Evolutionary conservation across 768 basidiomycete species (phyloP), one percentile per base, ranked within the genome.

Genomic region (Boletus eberwhitei): DNA sequence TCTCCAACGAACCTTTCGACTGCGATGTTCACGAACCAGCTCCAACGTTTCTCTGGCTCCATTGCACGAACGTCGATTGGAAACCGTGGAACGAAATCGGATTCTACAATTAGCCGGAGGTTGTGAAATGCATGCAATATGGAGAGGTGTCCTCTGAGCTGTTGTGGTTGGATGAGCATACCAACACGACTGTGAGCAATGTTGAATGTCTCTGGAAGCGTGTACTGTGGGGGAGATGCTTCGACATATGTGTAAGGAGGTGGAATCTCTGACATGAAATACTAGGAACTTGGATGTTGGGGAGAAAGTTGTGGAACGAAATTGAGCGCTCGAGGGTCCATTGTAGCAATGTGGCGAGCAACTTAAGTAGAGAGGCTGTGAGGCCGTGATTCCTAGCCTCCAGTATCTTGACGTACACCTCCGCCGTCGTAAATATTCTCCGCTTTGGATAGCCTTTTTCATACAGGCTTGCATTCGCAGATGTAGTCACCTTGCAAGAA

Each of bases 11-110:
- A 69, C 65, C 74, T 60, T 50, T 76, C 75, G 2, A 76, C 72
- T 0, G 73, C 74, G 22, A 76, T 43, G 22, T 59, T 53, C n/a
- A 75, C 69, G 48, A 75, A 74, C 74, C 73, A 75, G 0, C 46
- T 61, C 75, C 75, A 75, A 21, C 75, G 62, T 48, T 59, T 56
- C n/a, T 70, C 66, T 7, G 54, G 36, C 0, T 64, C 64, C 57
- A 72, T 60, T 3, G 2, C 36, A 17, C 44, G 48, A 21, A 60
- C 35, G 3, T 48, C 42, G 0, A 8, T 13, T 35, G 69, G 63
- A 24, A 72, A 49, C 5, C 39, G 43, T 3, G 48, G 9, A 7
- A 56, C 40, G n/a, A 41, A 40, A 3, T 49, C 35, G 1, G 59
- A 63, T 37, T 73, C 64, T 2, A 74, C 59, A 1, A n/a, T 43